These are phyloP conservation scores for Pythium rhizo-oryzae DNA, from an alignment of 352 stramenopile species.

Conservation along the genomic window DNA sequence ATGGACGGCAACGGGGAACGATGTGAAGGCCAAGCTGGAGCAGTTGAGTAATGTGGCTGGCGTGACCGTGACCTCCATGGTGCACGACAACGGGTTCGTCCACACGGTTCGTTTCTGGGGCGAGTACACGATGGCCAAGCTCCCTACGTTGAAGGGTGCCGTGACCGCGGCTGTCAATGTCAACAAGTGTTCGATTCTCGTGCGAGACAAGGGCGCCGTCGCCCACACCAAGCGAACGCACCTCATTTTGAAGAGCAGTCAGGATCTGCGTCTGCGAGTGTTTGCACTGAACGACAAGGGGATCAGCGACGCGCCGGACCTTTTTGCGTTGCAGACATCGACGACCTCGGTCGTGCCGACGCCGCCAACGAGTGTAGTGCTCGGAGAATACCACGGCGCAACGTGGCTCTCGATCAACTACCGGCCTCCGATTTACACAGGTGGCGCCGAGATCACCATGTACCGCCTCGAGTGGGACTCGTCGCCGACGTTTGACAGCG, in stretches of 20 bases:
- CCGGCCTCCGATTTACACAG: constrained; percentile 81
- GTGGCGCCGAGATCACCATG: constrained; percentile 88
- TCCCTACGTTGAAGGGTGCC: constrained; percentile 45
- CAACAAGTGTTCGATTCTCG: constrained; percentile 40
- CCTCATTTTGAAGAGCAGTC: constrained; percentile 56
- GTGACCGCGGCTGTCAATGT: constrained; percentile 27
- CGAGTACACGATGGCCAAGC: constrained; percentile 54
- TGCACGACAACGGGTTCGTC: constrained; percentile 58
- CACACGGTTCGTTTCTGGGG: constrained; percentile 90
- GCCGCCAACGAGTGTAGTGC: constrained; percentile 67
- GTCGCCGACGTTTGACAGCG: constrained; percentile 77
- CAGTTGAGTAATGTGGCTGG: constrained; percentile 52
- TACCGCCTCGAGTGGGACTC: constrained; percentile 94
- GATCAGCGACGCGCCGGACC: constrained; percentile 41
- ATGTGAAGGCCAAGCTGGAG: constrained; percentile 54
- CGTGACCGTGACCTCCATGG: constrained; percentile 48
- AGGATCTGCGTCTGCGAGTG: constrained; percentile 54
- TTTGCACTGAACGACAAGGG: constrained; percentile 66
- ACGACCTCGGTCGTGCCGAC: constrained; percentile 69
- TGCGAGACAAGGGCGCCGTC: constrained; percentile 50
- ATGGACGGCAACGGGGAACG: constrained; percentile 39
- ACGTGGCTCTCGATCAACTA: constrained; percentile 87
- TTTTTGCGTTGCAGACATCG: constrained; percentile 45
- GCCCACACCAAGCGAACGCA: constrained; percentile 53
- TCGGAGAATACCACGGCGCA: constrained; percentile 78